Conservation (phyloP, 2,329 filamentous ascomycete species). For the Aspergillus brunneoviolaceus region DNA sequence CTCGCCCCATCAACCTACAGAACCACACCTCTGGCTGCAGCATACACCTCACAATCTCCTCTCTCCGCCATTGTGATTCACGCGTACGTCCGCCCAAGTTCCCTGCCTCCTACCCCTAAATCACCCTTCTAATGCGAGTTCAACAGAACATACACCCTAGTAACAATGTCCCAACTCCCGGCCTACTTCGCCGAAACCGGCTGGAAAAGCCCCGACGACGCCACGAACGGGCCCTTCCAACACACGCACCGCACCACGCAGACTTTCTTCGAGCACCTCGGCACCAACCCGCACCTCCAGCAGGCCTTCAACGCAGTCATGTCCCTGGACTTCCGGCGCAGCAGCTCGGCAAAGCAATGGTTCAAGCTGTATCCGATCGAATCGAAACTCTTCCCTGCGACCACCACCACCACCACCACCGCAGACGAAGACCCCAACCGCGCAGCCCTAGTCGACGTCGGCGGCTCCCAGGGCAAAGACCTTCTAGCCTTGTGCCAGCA, state of each 20-base stretch:
- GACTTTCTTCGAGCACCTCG: constrained; percentile 29
- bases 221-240: constrained; percentile 30
- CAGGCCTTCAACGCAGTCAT: constrained; percentile 31
- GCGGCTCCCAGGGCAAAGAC: constrained; percentile 5
- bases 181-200: constrained; percentile 8
- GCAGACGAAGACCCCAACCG: neutral
- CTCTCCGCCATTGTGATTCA: neutral
- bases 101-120: neutral
- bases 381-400: neutral
- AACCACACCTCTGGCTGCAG: neutral
- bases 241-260: constrained; percentile 21
- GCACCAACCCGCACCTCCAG: constrained; percentile 17
- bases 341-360: neutral
- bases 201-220: constrained; percentile 29
- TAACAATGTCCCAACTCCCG: constrained; percentile 6
- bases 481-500: neutral
- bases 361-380: neutral
- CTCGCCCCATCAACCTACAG: neutral
- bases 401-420: neutral
- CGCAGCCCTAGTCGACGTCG: neutral
- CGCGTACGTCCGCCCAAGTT: neutral
- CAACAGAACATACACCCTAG: constrained; percentile 8
- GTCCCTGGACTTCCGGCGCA: constrained; percentile 5
- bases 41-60: neutral
- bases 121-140: too few relatives aligned